These are phyloP conservation scores for Phytopythium kandeliae DNA, from an alignment of 352 stramenopile species.

Conservation along the genomic window DNA sequence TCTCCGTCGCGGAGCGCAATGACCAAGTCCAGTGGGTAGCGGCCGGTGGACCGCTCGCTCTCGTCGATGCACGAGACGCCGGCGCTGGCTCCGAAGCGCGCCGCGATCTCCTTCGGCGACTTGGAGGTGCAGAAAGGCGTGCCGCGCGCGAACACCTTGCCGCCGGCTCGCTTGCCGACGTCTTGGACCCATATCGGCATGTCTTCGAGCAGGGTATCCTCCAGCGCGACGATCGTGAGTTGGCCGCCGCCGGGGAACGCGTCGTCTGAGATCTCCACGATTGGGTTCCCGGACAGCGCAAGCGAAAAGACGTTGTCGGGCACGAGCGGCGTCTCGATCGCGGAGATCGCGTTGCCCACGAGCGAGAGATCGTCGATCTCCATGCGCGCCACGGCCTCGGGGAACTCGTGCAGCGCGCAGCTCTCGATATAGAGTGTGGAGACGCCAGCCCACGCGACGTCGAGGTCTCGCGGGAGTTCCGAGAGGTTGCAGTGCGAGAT, in stretches of 20 bases:
- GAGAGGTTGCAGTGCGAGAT: slow-evolving; percentile 14
- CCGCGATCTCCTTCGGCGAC: background rate
- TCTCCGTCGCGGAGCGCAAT: background rate
- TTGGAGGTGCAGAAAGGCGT: slow-evolving; percentile 11
- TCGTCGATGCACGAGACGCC: background rate
- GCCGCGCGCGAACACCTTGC: slow-evolving; percentile 5
- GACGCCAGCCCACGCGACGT: slow-evolving; percentile 7
- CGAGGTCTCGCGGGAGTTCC: slow-evolving; percentile 10
- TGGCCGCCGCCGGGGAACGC: background rate
- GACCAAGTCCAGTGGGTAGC: slow-evolving; percentile 3
- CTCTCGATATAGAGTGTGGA: slow-evolving; percentile 19
- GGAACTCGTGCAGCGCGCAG: slow-evolving; percentile 9
- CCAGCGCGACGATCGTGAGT: slow-evolving; percentile 6
- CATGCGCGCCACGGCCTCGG: slow-evolving; percentile 6
- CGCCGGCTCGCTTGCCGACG: background rate
- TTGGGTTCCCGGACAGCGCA: background rate
- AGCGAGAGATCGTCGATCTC: slow-evolving; percentile 13
- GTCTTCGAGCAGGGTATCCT: slow-evolving; percentile 6
- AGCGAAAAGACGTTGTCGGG: background rate
- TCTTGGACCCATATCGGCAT: slow-evolving; percentile 9
- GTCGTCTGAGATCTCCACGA: background rate
- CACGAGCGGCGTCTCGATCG: background rate
- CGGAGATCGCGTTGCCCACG: slow-evolving; percentile 9
- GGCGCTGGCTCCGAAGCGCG: background rate
- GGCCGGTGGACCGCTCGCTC: background rate